Evolutionary conservation across 2,329 filamentous ascomycete species (phyloP).

Genomic region (Aspergillus tamarii): DNA sequence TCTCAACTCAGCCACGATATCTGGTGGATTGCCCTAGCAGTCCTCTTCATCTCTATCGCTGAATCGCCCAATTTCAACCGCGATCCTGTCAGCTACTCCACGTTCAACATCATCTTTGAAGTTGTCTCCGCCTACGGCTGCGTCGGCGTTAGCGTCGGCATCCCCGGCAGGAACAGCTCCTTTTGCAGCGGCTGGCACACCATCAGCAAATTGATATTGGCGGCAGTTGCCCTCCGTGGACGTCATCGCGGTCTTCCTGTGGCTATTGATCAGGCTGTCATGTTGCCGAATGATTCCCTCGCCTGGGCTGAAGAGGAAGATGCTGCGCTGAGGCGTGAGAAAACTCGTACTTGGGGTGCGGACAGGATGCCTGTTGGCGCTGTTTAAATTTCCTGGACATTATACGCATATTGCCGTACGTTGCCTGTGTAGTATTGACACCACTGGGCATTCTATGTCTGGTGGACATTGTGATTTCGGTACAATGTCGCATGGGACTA

Average conservation of each 20-base stretch:
- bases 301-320: slow-evolving; percentile 49
- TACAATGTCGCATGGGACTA: neutral
- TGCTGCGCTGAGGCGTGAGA: slow-evolving; percentile 37
- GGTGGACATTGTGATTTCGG: neutral
- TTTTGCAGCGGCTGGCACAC: slow-evolving; percentile 59
- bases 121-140: slow-evolving; percentile 59
- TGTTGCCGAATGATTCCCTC: slow-evolving; percentile 44
- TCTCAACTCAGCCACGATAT: slow-evolving; percentile 68
- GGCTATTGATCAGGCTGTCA: slow-evolving; percentile 57
- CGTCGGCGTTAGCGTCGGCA: slow-evolving; percentile 63
- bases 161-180: slow-evolving; percentile 58
- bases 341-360: slow-evolving; percentile 26
- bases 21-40: slow-evolving; percentile 66
- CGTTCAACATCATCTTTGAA: slow-evolving; percentile 61
- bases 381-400: slow-evolving; percentile 19
- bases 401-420: neutral
- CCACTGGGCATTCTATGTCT: neutral
- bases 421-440: neutral
- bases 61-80: slow-evolving; percentile 59
- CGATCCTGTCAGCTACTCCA: slow-evolving; percentile 57
- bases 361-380: slow-evolving; percentile 30
- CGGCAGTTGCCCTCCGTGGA: slow-evolving; percentile 61
- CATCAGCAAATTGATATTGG: slow-evolving; percentile 61
- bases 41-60: slow-evolving; percentile 63
- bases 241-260: slow-evolving; percentile 61